These are phyloP conservation scores for Penstemon newberryi DNA, from an alignment of 257 asterid species.

Conservation along the genomic window DNA sequence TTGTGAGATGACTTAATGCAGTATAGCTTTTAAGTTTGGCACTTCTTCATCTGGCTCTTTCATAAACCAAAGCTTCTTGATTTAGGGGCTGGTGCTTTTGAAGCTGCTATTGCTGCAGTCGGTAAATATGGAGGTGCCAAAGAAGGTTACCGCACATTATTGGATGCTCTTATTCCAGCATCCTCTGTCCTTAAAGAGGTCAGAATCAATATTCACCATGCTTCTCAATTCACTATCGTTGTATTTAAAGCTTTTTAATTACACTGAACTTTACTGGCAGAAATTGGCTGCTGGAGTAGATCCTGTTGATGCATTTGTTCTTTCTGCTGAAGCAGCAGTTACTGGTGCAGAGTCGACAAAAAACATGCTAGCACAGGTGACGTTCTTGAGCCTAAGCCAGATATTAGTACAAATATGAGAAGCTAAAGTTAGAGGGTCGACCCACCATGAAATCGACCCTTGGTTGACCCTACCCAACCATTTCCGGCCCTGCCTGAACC, in stretches of 20 bases:
- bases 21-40: slow-evolving; percentile 20
- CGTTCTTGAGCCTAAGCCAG: neutral
- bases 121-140: slow-evolving; percentile 94
- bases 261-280: slow-evolving; percentile 40
- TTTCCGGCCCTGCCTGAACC: too few species aligned
- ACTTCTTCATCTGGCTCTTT: slow-evolving; percentile 14
- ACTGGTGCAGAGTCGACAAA: slow-evolving; percentile 91
- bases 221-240: slow-evolving; percentile 6
- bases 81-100: slow-evolving; percentile 90
- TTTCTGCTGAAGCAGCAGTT: slow-evolving; percentile 86
- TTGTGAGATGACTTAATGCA: slow-evolving; percentile 53
- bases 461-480: too few species aligned
- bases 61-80: slow-evolving; percentile 32
- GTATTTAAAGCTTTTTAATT: slow-evolving; percentile 13
- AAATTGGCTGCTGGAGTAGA: slow-evolving; percentile 73
- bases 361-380: slow-evolving; percentile 88
- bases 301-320: slow-evolving; percentile 68
- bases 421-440: too few species aligned
- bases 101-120: slow-evolving; percentile 89
- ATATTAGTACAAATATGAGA: too few species aligned
- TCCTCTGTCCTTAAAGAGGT: slow-evolving; percentile 81
- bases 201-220: slow-evolving; percentile 1
- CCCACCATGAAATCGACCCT: too few species aligned
- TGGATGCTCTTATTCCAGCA: slow-evolving; percentile 96
- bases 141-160: slow-evolving; percentile 86